phyloP scores from a whole-genome alignment of 73 alveolate species.

The Stentor roeselii region DNA sequence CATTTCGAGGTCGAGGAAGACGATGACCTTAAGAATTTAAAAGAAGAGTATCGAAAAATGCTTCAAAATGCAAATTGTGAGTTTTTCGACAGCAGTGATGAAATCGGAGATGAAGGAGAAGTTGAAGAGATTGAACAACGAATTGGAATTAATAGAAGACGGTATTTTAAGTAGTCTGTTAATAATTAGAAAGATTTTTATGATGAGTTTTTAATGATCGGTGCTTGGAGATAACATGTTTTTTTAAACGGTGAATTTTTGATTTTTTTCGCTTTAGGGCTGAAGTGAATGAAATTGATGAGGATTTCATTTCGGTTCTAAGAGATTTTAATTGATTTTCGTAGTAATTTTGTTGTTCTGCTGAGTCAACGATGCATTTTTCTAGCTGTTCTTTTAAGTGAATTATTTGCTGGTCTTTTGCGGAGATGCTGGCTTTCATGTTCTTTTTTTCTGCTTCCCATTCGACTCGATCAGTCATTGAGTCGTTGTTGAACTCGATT shows the following conservation, averaged over 20 bases:
- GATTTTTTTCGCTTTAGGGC: no score
- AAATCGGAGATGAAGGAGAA: constrained; percentile 10
- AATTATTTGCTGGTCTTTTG: neutral
- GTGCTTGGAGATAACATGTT: no score
- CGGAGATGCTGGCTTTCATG: neutral
- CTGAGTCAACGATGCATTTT: no score
- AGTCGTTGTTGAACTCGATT: neutral
- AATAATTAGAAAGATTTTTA: no score
- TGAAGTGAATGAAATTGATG: no score
- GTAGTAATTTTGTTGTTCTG: no score
- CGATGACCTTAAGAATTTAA: neutral
- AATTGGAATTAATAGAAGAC: neutral
- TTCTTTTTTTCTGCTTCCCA: neutral
- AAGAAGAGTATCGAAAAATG: constrained; percentile 15
- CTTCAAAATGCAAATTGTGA: neutral
- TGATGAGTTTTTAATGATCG: no score
- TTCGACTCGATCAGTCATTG: neutral
- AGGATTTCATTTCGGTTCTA: no score
- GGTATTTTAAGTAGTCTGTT: neutral
- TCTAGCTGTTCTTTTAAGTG: neutral
- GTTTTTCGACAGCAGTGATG: neutral
- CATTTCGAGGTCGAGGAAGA: constrained; percentile 1
- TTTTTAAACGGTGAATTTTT: no score
- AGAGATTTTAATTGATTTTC: no score
- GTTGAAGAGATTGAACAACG: neutral